Evolutionary conservation across 371 early-diverging fungal species (phyloP), one percentile per base, ranked within the genome.

Genomic region (Chytridium lagenaria): DNA sequence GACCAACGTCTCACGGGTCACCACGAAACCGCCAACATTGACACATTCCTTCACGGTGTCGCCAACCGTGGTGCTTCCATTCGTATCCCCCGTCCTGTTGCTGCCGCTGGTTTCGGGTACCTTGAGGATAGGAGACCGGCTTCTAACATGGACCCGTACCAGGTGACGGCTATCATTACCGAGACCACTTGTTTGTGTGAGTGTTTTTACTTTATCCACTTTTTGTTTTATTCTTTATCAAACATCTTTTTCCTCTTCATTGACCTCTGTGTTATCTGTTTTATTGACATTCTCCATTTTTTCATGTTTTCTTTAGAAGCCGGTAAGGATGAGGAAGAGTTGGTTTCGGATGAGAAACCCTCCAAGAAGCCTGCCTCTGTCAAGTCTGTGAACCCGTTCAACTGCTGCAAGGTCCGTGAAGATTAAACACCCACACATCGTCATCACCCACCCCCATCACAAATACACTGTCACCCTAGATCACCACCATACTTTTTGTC

Each of bases 1-100:
- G 88, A 89, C 36, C 86, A 86, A 63, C 86, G 89, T 50, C 77
- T 89, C 52, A 89, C 89, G 33, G 89, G 89, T 69, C 69, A 72
- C 50, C 89, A 89, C 64, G 89, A 89, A 70, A 89, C 89, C 50
- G 89, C 87, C 64, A 80, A 83, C 67, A 89, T 89, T 70, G 71
- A 81, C 55, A 73, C 84, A n/a, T 89, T 89, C 83, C 81, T 78
- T 33, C 86, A 81, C 67, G 89, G 89, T 71, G 86, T 88, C 55
- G 89, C 89, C 51, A 84, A 89, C 79, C 85, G 89, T 73, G 89
- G 89, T 67, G 86, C 87, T n/a, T 88, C 88, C 49, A 89, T 89
- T 74, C 86, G 89, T 81, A 89, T 89, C 74, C 71, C 89, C 64
- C 84, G 89, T 38, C 87, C 86, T 67, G 87, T 87, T 28, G 86